Conservation (phyloP, 2,329 filamentous ascomycete genomes). For the Fonsecaea erecta region DNA sequence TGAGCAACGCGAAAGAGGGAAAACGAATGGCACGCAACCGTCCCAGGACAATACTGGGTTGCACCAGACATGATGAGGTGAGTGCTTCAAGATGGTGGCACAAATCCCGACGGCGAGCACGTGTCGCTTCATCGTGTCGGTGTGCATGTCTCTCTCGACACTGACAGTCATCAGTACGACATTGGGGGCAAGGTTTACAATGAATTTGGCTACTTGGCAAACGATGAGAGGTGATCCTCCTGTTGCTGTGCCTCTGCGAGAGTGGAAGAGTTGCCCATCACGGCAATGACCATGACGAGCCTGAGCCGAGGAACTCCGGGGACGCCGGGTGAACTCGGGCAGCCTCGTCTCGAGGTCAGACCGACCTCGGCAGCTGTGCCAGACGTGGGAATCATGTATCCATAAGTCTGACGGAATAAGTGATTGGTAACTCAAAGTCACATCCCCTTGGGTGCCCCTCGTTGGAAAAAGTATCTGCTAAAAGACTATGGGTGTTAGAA, state of each 20-base stretch:
- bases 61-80: conserved; percentile 12
- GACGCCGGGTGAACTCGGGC: conserved; percentile 23
- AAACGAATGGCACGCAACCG: background rate
- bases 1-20: background rate
- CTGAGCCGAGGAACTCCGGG: conserved; percentile 22
- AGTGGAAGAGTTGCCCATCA: background rate
- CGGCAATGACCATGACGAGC: conserved; percentile 12
- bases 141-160: background rate
- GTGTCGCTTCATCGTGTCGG: conserved; percentile 5
- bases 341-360: conserved; percentile 14
- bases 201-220: background rate
- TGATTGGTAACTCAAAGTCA: background rate
- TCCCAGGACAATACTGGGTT: conserved; percentile 3
- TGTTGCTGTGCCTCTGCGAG: background rate
- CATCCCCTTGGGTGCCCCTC: no score
- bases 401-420: background rate
- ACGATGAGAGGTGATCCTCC: background rate
- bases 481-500: background rate
- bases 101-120: conserved; percentile 1
- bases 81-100: conserved; percentile 18
- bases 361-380: background rate
- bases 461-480: background rate
- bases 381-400: no score
- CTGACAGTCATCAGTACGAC: background rate
- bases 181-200: background rate